Conservation (phyloP, 1,284 basidiomycete genomes). For the Cryptococcus sp. region DNA sequence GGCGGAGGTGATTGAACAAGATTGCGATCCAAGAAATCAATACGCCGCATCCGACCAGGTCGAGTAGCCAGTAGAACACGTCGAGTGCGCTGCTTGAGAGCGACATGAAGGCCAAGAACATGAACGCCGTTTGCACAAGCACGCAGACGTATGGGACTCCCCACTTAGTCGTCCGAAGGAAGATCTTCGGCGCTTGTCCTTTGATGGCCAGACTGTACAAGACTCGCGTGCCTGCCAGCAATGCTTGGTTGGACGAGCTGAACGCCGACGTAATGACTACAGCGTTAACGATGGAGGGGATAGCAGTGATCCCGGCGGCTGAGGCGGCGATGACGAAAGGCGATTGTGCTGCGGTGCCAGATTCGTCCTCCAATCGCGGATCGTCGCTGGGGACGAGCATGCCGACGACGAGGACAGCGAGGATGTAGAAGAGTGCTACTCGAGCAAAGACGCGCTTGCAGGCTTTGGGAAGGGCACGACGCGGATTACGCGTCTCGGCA, state of each 20-base stretch:
- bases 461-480: slow-evolving; percentile 18
- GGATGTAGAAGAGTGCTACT: slow-evolving; percentile 21
- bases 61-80: slow-evolving; percentile 36
- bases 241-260: slow-evolving; percentile 25
- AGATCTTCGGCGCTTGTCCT: slow-evolving; percentile 55
- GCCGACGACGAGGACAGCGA: slow-evolving; percentile 60
- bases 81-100: slow-evolving; percentile 27
- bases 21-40: slow-evolving; percentile 29
- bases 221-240: slow-evolving; percentile 41
- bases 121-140: slow-evolving; percentile 34
- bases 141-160: slow-evolving; percentile 49
- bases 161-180: slow-evolving; percentile 55
- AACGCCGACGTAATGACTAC: slow-evolving; percentile 29
- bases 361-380: slow-evolving; percentile 21
- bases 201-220: slow-evolving; percentile 54
- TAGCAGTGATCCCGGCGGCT: slow-evolving; percentile 12
- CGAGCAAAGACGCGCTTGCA: slow-evolving; percentile 20
- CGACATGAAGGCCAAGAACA: slow-evolving; percentile 48
- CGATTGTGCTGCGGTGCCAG: slow-evolving; percentile 17
- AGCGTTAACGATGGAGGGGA: slow-evolving; percentile 17
- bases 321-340: slow-evolving; percentile 14
- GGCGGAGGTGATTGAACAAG: slow-evolving; percentile 23
- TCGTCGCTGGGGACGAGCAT: slow-evolving; percentile 69
- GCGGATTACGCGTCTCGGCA: slow-evolving; percentile 15
- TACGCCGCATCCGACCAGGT: slow-evolving; percentile 31